These are phyloP conservation scores for Lodderomyces margitis DNA, from an alignment of 1,139 yeast species.

Conservation along the genomic window DNA sequence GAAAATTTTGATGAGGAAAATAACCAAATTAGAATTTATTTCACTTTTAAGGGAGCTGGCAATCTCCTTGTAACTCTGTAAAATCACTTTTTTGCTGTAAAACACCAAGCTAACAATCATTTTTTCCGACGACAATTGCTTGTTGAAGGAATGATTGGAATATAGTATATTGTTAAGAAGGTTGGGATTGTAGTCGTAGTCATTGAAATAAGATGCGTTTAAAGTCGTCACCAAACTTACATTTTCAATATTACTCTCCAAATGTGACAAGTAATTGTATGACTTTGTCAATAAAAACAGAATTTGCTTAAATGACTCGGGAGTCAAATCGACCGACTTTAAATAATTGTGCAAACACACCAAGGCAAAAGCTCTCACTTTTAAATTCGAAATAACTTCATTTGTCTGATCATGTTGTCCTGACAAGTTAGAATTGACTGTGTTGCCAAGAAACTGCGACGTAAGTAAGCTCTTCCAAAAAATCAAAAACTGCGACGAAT, in stretches of 20 bases:
- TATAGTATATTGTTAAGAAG: slow-evolving; percentile 32
- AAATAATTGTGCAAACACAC: slow-evolving; percentile 43
- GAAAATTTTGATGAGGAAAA: slow-evolving; percentile 38
- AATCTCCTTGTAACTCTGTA: slow-evolving; percentile 33
- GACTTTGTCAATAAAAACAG: slow-evolving; percentile 45
- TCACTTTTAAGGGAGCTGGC: slow-evolving; percentile 34
- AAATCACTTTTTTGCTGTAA: slow-evolving; percentile 33
- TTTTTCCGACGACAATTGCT: slow-evolving; percentile 26
- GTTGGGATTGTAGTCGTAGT: slow-evolving; percentile 30
- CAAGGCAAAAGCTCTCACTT: slow-evolving; percentile 40
- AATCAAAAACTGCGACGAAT: slow-evolving; percentile 70
- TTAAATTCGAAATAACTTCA: slow-evolving; percentile 39
- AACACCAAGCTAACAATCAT: slow-evolving; percentile 33
- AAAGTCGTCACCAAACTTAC: slow-evolving; percentile 38
- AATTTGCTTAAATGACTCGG: slow-evolving; percentile 43
- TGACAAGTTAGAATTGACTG: slow-evolving; percentile 18
- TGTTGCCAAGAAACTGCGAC: slow-evolving; percentile 39
- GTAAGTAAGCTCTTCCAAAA: slow-evolving; percentile 85
- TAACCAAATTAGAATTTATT: slow-evolving; percentile 41
- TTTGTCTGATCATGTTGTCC: slow-evolving; percentile 24
- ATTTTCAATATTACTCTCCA: slow-evolving; percentile 39
- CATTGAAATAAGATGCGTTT: slow-evolving; percentile 26
- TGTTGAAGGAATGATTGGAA: slow-evolving; percentile 23
- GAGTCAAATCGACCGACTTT: slow-evolving; percentile 37
- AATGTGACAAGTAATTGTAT: slow-evolving; percentile 40